Conservation (phyloP, 768 basidiomycete genomes). For the Suillus paluster region DNA sequence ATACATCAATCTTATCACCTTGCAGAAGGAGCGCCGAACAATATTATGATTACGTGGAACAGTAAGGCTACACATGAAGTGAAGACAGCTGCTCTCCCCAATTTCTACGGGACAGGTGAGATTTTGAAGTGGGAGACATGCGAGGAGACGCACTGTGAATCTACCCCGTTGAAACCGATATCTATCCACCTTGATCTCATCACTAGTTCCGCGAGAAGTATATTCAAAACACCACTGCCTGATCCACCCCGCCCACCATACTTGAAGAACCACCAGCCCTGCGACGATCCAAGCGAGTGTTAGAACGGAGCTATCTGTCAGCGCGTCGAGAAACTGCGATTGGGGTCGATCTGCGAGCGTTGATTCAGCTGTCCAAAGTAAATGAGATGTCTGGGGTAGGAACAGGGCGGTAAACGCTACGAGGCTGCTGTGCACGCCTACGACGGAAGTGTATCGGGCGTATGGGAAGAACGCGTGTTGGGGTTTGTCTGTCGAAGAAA, state of each 20-base stretch:
- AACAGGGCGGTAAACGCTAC: slow-evolving; percentile 68
- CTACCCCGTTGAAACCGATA: slow-evolving; percentile 42
- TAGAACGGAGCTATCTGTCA: slow-evolving; percentile 62
- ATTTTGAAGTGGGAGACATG: not conserved
- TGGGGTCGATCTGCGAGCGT: slow-evolving; percentile 63
- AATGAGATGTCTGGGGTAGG: slow-evolving; percentile 64
- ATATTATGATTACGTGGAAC: slow-evolving; percentile 54
- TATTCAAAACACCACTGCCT: slow-evolving; percentile 59
- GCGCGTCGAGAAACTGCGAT: slow-evolving; percentile 64
- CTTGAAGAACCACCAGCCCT: slow-evolving; percentile 59
- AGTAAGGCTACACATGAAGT: slow-evolving; percentile 54
- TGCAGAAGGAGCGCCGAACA: slow-evolving; percentile 77
- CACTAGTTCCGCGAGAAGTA: slow-evolving; percentile 43
- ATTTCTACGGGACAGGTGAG: slow-evolving; percentile 42
- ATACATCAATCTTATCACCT: slow-evolving; percentile 46
- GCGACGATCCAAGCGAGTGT: slow-evolving; percentile 62
- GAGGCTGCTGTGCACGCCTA: slow-evolving; percentile 70
- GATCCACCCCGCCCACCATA: slow-evolving; percentile 77
- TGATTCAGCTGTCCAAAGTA: slow-evolving; percentile 43
- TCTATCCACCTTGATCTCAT: slow-evolving; percentile 48
- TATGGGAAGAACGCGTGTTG: slow-evolving; percentile 46
- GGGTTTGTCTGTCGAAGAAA: not conserved
- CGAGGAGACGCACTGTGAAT: slow-evolving; percentile 40
- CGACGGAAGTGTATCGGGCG: slow-evolving; percentile 64
- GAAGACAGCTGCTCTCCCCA: slow-evolving; percentile 53